phyloP scores from a whole-genome alignment of 1,284 basidiomycete genomes.

The Cystobasidium sp. region DNA sequence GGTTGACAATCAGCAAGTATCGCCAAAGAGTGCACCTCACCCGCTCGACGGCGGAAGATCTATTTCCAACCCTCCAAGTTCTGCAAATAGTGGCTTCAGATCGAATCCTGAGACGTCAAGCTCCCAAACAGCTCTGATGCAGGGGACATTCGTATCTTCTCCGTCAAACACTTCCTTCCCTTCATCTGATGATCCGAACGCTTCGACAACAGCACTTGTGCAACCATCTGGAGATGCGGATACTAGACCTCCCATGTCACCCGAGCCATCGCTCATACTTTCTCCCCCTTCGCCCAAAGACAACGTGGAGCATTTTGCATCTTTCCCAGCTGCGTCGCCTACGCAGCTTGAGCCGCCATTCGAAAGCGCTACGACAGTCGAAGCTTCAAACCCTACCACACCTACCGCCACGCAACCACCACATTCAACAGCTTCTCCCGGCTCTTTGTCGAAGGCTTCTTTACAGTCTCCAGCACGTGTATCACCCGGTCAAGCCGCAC shows the following conservation, averaged over 20 bases:
- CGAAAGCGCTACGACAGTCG: background rate
- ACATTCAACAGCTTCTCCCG: background rate
- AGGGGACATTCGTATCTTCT: background rate
- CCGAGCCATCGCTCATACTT: slow-evolving; percentile 37
- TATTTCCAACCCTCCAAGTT: background rate
- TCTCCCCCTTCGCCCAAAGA: slow-evolving; percentile 40
- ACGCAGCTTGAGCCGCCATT: background rate
- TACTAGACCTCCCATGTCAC: slow-evolving; percentile 21
- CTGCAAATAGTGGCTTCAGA: background rate
- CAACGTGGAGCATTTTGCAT: slow-evolving; percentile 14
- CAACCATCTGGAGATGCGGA: slow-evolving; percentile 11
- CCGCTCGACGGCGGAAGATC: slow-evolving; percentile 6
- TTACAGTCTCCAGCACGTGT: slow-evolving; percentile 12
- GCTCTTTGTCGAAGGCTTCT: background rate
- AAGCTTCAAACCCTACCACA: slow-evolving; percentile 2
- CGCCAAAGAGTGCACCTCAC: slow-evolving; percentile 1
- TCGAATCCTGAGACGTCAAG: background rate
- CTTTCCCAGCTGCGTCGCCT: slow-evolving; percentile 26
- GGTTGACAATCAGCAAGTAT: background rate
- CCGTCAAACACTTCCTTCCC: background rate
- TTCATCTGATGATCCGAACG: background rate
- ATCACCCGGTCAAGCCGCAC: slow-evolving; percentile 27
- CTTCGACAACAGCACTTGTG: slow-evolving; percentile 22
- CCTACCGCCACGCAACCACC: background rate
- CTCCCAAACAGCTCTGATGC: background rate